Evolutionary conservation across 2,329 filamentous ascomycete genomes (phyloP), one percentile per base, ranked within the genome.

Genomic region (Aureobasidium sp.): DNA sequence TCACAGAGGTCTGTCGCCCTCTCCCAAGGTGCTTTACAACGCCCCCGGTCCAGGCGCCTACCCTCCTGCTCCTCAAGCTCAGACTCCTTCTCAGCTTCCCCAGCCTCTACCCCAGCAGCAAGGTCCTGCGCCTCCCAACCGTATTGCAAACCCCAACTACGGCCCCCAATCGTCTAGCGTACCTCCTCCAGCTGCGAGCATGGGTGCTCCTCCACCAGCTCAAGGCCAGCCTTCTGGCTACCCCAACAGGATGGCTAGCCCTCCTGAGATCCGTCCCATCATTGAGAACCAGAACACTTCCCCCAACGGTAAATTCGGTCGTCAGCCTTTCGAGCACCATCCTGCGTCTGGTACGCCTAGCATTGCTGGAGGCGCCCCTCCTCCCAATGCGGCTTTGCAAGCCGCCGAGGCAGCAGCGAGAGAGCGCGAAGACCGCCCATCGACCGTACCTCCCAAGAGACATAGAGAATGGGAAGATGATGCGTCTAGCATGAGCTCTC

Each of bases 381-480:
- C 84, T 58, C 78, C 84, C 25, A 79, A 81, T 56, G 61, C 66
- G 12, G 81, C 83, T 45, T 69, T 80, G 30, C 82, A 81, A 55
- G 81, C 85, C 40, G 83, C 85, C 41, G 85, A 91, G 63, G 79
- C 80, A 55, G 79, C 81, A 21, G 76, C 80, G 56, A 85, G 80
- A 48, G 80, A 84, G 42, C 69, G 78, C 57, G 86, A 95, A 53
- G 80, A 84, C 37, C 80, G 90, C n/a, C 88, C 90, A 16, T 71
- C 85, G 1, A 94, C 76, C 2, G 76, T 88, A 10, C 80, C 80
- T 3, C 82, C 85, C 54, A 98, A 98, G 77, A 82, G 93, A 55
- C 79, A 84, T 67, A 84, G 90, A 44, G 93, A 97, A 64, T 96
- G 93, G 90, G 93, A 97, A 60, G 86, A 91, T 30, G 89, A 94